Evolutionary conservation across 176 grass and related monocot genomes (phyloP), one percentile per base, ranked within the genome.

Genomic region (Elaeis guineensis): DNA sequence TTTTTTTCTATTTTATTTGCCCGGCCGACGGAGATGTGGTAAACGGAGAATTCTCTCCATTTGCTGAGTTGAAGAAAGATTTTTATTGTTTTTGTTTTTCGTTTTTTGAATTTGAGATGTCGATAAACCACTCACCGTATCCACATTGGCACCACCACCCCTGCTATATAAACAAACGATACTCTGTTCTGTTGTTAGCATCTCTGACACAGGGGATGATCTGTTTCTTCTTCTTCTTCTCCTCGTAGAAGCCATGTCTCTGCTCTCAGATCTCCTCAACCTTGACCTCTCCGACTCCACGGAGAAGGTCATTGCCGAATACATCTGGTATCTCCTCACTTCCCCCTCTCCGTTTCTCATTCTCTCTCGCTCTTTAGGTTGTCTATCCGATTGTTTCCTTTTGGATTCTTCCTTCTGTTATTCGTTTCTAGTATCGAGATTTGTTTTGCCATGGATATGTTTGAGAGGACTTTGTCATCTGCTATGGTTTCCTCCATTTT

Each of bases 271-370:
- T 49, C 86, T 95, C 49, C 52, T 90, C 12, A 90, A 90, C 83
- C 86, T 95, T 52, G 78, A 90, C 77, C 86, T 95, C 74, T 90
- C 69, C 22, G 71, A 84, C 26, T 67, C 66, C 71, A 84, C 77
- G 7, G 72, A 95, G 21, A 95, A 75, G 56, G 57, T 90, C 80
- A 95, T 95, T 44, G 91, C 55, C 3, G 91, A 95, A 48, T 95
- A 95, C 75, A 84, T 95, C 48, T 95, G 86, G 91, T 95, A 51
- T 44, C 68, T 56, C 20, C 35, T 23, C 58, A 28, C 16, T 59
- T 0, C 64, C 17, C 72, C 24, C 35, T 58, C 39, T 70, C 44
- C n/a, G 51, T 78, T 67, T 70, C 51, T 35, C 6, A 2, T 67
- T 77, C 60, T 64, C 32, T 35, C 55, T 17, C 16, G 55, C 16